A percentile compares a stretch with the other conserved stretches of the same genome.
phyloP scores from a whole-genome alignment of 2,329 filamentous ascomycete genomes.

The Trichophyton schoenleinii region DNA sequence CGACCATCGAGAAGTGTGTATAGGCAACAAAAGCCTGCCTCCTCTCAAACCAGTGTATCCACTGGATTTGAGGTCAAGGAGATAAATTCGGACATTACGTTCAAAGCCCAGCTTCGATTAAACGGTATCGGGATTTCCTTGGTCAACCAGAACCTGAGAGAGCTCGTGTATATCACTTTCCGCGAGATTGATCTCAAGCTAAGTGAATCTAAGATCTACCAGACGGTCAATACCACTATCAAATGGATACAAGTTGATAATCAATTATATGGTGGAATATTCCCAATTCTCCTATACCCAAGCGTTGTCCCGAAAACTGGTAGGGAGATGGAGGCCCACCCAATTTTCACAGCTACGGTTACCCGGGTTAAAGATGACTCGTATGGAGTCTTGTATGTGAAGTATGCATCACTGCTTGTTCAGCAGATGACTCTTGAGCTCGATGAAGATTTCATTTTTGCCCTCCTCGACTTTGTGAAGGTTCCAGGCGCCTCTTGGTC shows the following conservation, averaged over 20 bases:
- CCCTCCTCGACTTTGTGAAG: slow-evolving; percentile 86
- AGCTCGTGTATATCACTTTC: slow-evolving; percentile 87
- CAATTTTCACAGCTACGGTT: slow-evolving; percentile 81
- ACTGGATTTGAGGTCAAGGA: slow-evolving; percentile 89
- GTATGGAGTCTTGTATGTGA: slow-evolving; percentile 95
- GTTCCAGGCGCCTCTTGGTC: slow-evolving; percentile 82
- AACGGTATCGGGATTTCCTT: slow-evolving; percentile 87
- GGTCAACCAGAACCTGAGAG: slow-evolving; percentile 81
- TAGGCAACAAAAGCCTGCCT: slow-evolving; percentile 46
- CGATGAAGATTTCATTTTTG: slow-evolving; percentile 96
- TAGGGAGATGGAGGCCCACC: slow-evolving; percentile 90
- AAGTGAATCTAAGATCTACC: slow-evolving; percentile 83
- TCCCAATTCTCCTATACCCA: slow-evolving; percentile 92
- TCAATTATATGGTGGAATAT: slow-evolving; percentile 93
- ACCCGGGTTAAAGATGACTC: slow-evolving; percentile 96
- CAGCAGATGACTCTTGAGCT: slow-evolving; percentile 98
- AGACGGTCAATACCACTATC: slow-evolving; percentile 77
- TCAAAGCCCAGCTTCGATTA: slow-evolving; percentile 76
- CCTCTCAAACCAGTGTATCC: slow-evolving; percentile 46
- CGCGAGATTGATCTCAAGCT: slow-evolving; percentile 83
- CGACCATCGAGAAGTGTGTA: slow-evolving; percentile 88
- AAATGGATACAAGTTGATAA: slow-evolving; percentile 99
- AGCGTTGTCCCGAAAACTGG: slow-evolving; percentile 96
- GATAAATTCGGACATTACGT: slow-evolving; percentile 72
- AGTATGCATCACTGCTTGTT: slow-evolving; percentile 84